Evolutionary conservation across 805 yeast species (phyloP).

Genomic region (Pichia membranifaciens): DNA sequence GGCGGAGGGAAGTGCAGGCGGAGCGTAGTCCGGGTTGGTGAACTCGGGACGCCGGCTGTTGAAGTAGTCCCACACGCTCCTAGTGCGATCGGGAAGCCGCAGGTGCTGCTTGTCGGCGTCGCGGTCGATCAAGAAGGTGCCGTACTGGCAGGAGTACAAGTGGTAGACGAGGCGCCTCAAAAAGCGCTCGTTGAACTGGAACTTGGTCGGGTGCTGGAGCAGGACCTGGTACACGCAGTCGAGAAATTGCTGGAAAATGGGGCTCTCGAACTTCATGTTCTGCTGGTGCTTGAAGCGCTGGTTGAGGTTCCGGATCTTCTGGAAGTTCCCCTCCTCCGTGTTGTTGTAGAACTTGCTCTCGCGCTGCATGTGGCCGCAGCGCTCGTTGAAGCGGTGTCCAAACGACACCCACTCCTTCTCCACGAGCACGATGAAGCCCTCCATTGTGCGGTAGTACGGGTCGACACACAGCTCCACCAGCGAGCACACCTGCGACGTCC

Average conservation of each 20-base stretch:
- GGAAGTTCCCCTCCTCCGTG: conserved; percentile 29
- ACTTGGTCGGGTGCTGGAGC: conserved; percentile 61
- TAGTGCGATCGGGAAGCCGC: conserved; percentile 43
- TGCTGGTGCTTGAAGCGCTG: conserved; percentile 44
- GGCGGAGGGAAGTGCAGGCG: neutral
- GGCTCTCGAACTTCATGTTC: conserved; percentile 64
- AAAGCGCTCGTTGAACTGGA: conserved; percentile 87
- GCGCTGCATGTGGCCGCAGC: conserved; percentile 69
- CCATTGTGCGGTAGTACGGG: conserved; percentile 80
- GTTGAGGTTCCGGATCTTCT: conserved; percentile 42
- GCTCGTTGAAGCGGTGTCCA: conserved; percentile 83
- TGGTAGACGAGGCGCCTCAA: conserved; percentile 81
- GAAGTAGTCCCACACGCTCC: conserved; percentile 93
- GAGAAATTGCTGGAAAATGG: conserved; percentile 89
- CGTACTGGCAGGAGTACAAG: conserved; percentile 89
- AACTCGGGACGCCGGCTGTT: conserved; percentile 69
- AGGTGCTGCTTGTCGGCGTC: conserved; percentile 57
- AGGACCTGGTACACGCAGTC: conserved; percentile 82
- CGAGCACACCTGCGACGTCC: conserved; percentile 86
- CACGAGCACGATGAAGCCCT: conserved; percentile 78
- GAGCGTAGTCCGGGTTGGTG: conserved; percentile 39
- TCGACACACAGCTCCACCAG: conserved; percentile 82
- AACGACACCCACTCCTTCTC: conserved; percentile 96
- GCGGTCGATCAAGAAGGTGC: conserved; percentile 74
- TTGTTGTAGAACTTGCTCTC: conserved; percentile 46